Conservation (phyloP, 1,139 yeast species). For the Taphrina betulina region DNA sequence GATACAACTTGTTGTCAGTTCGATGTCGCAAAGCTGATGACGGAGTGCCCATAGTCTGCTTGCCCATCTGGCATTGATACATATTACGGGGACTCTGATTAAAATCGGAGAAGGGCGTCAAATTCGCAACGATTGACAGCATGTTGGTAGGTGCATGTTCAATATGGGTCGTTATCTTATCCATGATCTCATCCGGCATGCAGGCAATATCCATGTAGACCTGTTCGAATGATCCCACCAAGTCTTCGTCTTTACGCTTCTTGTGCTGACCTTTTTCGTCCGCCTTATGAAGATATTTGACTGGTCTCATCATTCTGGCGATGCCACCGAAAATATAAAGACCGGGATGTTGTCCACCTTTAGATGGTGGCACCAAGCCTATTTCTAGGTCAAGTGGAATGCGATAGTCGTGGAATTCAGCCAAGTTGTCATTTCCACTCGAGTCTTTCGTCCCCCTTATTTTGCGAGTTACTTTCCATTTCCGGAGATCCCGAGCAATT, state of each 20-base stretch:
- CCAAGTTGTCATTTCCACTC: conserved; percentile 2
- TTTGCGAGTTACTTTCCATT: conserved; percentile 65
- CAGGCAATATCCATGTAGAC: conserved; percentile 96
- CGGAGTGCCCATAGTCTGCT: conserved; percentile 99
- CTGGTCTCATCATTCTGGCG: conserved; percentile 96
- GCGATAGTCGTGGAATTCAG: conserved; percentile 48
- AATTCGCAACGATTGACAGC: conserved; percentile 86
- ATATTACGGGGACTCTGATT: conserved; percentile 99
- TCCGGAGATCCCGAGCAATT: conserved; percentile 86
- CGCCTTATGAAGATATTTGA: conserved; percentile 78
- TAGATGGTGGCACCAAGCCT: conserved; percentile 92
- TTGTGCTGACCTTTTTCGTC: conserved; percentile 44
- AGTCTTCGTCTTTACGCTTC: conserved; percentile 52
- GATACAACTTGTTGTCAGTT: conserved; percentile 90
- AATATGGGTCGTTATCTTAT: conserved; percentile 81
- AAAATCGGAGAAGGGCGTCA: conserved; percentile 97
- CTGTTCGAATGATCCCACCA: conserved; percentile 96
- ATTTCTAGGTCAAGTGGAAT: conserved; percentile 84
- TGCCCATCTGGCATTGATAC: conserved; percentile 99
- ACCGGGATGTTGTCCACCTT: conserved; percentile 97
- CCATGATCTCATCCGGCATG: conserved; percentile 84
- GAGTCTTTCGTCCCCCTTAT: conserved; percentile 47
- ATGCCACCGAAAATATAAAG: conserved; percentile 84
- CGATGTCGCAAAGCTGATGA: conserved; percentile 92
- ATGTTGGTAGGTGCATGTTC: conserved; percentile 94